These are phyloP conservation scores for Mortierella sp. DNA, from an alignment of 371 early-diverging fungal genomes.

Conservation along the genomic window DNA sequence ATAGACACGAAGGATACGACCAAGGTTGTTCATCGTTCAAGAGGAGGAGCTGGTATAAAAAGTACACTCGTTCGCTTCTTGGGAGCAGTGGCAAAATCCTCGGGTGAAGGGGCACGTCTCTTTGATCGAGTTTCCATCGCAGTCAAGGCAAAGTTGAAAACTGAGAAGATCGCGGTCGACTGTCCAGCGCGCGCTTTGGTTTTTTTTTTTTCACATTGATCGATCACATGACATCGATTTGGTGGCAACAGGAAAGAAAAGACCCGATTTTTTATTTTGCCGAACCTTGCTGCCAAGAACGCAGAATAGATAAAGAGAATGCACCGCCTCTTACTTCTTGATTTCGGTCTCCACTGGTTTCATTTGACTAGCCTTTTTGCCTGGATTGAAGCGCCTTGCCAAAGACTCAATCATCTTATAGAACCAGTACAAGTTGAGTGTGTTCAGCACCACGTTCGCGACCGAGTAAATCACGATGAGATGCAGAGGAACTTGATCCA, in stretches of 20 bases:
- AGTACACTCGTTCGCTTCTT: conserved; percentile 4
- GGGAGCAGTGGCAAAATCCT: background rate
- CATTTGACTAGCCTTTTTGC: background rate
- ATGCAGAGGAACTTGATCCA: conserved; percentile 66
- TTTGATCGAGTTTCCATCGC: conserved; percentile 40
- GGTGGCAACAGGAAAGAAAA: too few species aligned
- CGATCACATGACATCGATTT: too few species aligned
- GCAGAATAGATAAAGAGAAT: too few species aligned
- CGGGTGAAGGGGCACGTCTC: conserved; percentile 15
- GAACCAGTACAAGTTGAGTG: conserved; percentile 86
- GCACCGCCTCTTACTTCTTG: background rate
- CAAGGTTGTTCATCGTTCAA: background rate
- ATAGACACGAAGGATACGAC: background rate
- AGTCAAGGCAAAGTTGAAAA: too few species aligned
- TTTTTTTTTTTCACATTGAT: too few species aligned
- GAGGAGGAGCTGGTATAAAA: background rate
- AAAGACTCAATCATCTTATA: conserved; percentile 70
- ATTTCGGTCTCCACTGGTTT: background rate
- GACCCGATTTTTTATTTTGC: too few species aligned
- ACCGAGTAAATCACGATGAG: conserved; percentile 66
- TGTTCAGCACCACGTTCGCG: conserved; percentile 72
- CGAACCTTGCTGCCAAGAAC: too few species aligned
- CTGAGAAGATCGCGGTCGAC: too few species aligned
- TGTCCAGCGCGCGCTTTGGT: too few species aligned
- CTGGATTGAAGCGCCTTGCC: conserved; percentile 34